Evolutionary conservation across 2,329 filamentous ascomycete genomes (phyloP).

Genomic region (Cytospora chrysosperma): DNA sequence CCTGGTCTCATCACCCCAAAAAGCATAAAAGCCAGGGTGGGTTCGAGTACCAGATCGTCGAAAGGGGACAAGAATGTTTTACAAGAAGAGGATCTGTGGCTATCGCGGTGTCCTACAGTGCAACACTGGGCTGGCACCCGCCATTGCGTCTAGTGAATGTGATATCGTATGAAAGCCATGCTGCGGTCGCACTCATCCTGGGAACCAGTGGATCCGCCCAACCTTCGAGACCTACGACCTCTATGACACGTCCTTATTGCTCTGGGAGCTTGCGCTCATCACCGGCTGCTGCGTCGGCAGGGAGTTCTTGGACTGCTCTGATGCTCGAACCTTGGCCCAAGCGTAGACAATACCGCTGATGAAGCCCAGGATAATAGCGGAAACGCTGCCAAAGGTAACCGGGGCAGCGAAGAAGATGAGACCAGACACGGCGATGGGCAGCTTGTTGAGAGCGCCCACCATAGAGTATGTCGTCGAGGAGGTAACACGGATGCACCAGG

Average conservation of each 20-base stretch:
- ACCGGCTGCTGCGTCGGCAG: slow-evolving; percentile 67
- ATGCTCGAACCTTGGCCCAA: slow-evolving; percentile 80
- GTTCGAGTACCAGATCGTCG: not conserved
- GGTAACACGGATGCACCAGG: slow-evolving; percentile 97
- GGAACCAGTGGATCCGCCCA: not conserved
- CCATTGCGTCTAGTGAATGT: not conserved
- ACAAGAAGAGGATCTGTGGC: slow-evolving; percentile 1
- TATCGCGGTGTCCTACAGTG: not conserved
- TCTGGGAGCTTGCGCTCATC: slow-evolving; percentile 89
- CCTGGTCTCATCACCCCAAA: slow-evolving; percentile 3
- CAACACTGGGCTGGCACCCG: not conserved
- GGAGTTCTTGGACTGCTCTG: slow-evolving; percentile 61
- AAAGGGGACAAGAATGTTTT: not conserved
- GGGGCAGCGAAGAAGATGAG: slow-evolving; percentile 94
- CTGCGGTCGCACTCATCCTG: not conserved
- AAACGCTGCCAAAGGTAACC: slow-evolving; percentile 86
- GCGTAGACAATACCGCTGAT: slow-evolving; percentile 90
- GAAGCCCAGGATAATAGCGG: slow-evolving; percentile 88
- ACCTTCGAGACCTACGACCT: not conserved
- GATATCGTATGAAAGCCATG: not conserved
- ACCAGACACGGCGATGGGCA: slow-evolving; percentile 89
- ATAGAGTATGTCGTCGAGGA: slow-evolving; percentile 98
- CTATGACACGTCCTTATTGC: slow-evolving; percentile 76
- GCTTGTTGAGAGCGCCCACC: slow-evolving; percentile 97
- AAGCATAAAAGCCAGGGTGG: not conserved